Conservation (phyloP, 306 rosid genomes). For the Malus sieversii region DNA sequence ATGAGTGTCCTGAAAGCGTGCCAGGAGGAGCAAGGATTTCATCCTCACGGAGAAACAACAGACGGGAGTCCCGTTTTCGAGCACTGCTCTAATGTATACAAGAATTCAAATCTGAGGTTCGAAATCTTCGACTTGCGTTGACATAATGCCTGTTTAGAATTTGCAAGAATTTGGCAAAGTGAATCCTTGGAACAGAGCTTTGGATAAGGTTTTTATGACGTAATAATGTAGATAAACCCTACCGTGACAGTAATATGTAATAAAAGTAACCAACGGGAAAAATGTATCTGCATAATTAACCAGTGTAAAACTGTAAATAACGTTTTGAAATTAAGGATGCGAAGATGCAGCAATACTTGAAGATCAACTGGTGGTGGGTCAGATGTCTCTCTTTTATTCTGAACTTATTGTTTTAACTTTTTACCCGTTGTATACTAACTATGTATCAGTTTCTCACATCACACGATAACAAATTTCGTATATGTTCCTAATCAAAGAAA, state of each 20-base stretch:
- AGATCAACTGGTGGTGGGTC: background rate
- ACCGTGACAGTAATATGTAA: too few relatives aligned
- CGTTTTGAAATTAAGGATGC: background rate
- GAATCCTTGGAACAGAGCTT: background rate
- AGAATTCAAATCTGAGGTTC: conserved; percentile 65
- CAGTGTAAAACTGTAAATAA: background rate
- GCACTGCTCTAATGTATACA: conserved; percentile 65
- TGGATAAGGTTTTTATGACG: background rate
- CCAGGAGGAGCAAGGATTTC: conserved; percentile 57
- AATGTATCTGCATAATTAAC: background rate
- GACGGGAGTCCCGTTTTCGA: conserved; percentile 56
- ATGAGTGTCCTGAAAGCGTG: conserved; percentile 56
- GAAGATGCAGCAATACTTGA: background rate
- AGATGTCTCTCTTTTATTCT: too few relatives aligned
- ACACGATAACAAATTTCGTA: too few relatives aligned
- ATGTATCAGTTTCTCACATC: too few relatives aligned
- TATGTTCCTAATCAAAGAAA: too few relatives aligned
- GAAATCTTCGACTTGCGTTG: conserved; percentile 76
- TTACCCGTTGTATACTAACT: too few relatives aligned
- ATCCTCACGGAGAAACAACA: conserved; percentile 52
- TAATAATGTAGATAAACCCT: background rate
- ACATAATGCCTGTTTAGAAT: conserved; percentile 1
- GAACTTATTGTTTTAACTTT: too few relatives aligned
- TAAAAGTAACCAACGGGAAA: background rate
- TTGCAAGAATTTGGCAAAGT: background rate